These are phyloP conservation scores for Metrosideros polymorpha DNA, from an alignment of 441 rosid genomes.

Conservation along the genomic window DNA sequence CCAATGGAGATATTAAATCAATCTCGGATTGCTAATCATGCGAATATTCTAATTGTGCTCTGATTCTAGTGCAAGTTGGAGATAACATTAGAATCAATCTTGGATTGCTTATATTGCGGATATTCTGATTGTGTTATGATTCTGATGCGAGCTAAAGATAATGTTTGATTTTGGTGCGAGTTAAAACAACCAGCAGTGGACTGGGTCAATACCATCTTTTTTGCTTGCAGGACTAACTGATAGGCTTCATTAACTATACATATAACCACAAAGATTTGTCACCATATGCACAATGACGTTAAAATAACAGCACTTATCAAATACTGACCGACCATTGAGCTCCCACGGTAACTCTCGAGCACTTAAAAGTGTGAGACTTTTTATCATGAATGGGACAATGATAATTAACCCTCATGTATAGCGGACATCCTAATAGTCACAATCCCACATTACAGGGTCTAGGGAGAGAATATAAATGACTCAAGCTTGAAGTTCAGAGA, in stretches of 20 bases:
- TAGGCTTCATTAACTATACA: conserved; percentile 36
- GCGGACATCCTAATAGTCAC: neutral
- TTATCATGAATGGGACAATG: neutral
- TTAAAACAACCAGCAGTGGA: neutral
- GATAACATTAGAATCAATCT: neutral
- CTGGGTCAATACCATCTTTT: neutral
- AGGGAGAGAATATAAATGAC: neutral
- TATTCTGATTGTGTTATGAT: neutral
- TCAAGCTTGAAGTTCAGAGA: neutral
- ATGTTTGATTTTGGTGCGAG: neutral
- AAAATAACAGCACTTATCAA: neutral
- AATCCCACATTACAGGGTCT: neutral
- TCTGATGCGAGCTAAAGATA: neutral
- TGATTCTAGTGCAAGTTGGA: neutral
- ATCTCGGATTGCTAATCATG: no score
- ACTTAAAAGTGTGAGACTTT: neutral
- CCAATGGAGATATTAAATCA: no score
- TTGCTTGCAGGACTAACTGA: conserved; percentile 1
- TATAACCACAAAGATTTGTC: neutral
- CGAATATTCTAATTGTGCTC: no score
- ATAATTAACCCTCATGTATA: neutral
- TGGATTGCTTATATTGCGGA: neutral
- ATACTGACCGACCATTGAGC: neutral
- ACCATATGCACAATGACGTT: neutral
- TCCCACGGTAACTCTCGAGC: neutral